Percentiles rank a stretch among this genome's conserved stretches.
phyloP scores from a whole-genome alignment of 805 yeast species.

The Starmerella tilneyi region DNA sequence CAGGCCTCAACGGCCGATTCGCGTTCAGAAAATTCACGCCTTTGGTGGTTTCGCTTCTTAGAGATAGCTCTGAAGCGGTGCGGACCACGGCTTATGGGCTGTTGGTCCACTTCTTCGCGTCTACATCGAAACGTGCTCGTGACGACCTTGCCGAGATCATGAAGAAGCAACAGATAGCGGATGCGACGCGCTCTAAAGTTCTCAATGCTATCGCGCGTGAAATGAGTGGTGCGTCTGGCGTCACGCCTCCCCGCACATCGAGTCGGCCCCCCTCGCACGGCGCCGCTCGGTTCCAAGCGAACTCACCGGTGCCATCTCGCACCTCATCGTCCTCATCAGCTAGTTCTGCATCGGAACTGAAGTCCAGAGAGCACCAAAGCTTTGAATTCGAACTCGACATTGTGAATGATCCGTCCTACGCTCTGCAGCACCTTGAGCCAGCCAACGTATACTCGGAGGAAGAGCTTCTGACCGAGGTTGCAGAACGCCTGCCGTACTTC shows the following conservation, averaged over 20 bases:
- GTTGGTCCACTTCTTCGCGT: constrained; percentile 34
- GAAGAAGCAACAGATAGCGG: constrained; percentile 26
- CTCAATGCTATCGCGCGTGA: constrained; percentile 6
- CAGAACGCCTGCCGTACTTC: constrained; percentile 34
- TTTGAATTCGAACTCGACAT: constrained; percentile 1
- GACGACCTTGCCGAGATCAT: constrained; percentile 39
- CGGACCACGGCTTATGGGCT: constrained; percentile 27
- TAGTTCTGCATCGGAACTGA: too few relatives aligned
- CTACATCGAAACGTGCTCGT: constrained; percentile 35
- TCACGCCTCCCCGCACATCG: too few relatives aligned
- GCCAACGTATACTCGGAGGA: constrained; percentile 26
- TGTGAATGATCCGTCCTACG: constrained; percentile 25
- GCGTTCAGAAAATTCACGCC: constrained; percentile 31
- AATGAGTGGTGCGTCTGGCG: not conserved
- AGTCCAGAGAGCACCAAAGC: not conserved
- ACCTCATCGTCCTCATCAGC: too few relatives aligned
- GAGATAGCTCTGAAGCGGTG: constrained; percentile 25
- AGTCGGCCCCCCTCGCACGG: too few relatives aligned
- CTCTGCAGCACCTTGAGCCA: constrained; percentile 35
- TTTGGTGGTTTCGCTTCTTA: constrained; percentile 27
- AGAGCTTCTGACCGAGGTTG: constrained; percentile 29
- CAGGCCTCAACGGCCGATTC: constrained; percentile 26
- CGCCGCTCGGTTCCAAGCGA: too few relatives aligned
- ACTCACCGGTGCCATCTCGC: too few relatives aligned
- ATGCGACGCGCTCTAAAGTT: constrained; percentile 2